Conservation (phyloP, 805 yeast genomes). For the Pichia californica region DNA sequence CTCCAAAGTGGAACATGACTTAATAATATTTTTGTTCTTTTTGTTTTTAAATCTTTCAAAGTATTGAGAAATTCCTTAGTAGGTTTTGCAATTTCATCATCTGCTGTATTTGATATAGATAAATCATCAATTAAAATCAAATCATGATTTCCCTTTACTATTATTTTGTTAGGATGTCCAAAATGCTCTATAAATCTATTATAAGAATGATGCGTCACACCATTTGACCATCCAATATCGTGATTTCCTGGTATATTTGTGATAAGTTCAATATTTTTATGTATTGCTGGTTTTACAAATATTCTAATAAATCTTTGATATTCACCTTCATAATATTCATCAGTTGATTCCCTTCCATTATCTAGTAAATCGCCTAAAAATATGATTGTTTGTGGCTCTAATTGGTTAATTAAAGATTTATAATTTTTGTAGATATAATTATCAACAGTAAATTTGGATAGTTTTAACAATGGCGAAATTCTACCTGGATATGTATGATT, state of each 20-base stretch:
- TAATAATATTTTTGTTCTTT: constrained; percentile 57
- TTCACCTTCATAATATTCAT: constrained; percentile 61
- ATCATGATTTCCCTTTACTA: constrained; percentile 63
- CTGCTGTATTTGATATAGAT: constrained; percentile 55
- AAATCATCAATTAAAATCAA: constrained; percentile 74
- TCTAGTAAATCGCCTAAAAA: constrained; percentile 91
- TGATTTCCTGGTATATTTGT: constrained; percentile 78
- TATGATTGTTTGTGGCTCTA: constrained; percentile 70
- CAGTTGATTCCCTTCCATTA: constrained; percentile 61
- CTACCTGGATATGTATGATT: constrained; percentile 78
- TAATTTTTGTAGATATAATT: constrained; percentile 76
- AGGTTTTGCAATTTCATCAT: constrained; percentile 38
- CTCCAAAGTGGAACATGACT: constrained; percentile 87
- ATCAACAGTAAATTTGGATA: constrained; percentile 62
- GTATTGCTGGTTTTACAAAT: constrained; percentile 32
- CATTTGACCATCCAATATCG: constrained; percentile 87
- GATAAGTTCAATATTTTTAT: constrained; percentile 33
- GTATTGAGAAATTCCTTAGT: constrained; percentile 47
- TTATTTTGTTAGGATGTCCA: constrained; percentile 58
- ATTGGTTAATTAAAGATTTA: constrained; percentile 45
- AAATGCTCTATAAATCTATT: constrained; percentile 63
- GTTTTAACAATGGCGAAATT: constrained; percentile 41
- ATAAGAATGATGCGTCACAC: constrained; percentile 48
- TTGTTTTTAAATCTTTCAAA: constrained; percentile 19
- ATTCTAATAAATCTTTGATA: constrained; percentile 52